A percentile compares a stretch with the other conserved stretches of the same genome.
phyloP scores from a whole-genome alignment of 352 stramenopile genomes.

The Globisporangium viniferum region DNA sequence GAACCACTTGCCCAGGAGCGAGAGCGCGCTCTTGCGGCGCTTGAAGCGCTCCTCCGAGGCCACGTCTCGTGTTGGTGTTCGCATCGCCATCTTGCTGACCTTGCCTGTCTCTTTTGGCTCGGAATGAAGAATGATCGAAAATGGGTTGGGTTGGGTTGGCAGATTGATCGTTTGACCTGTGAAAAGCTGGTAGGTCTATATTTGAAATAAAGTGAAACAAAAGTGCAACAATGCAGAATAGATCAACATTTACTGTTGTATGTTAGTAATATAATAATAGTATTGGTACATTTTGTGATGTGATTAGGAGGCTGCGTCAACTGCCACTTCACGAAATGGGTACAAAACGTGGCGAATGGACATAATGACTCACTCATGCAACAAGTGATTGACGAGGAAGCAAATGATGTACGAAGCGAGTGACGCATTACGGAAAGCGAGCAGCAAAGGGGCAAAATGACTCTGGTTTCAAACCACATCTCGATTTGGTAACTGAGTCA shows the following conservation, averaged over 20 bases:
- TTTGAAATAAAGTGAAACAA: not conserved
- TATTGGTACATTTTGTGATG: not conserved
- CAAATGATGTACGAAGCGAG: not conserved
- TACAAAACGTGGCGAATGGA: not conserved
- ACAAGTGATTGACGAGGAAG: not conserved
- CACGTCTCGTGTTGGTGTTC: not conserved
- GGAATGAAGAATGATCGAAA: not conserved
- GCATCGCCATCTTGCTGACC: not conserved
- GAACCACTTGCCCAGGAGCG: conserved; percentile 28
- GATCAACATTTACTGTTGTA: not conserved
- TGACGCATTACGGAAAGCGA: not conserved
- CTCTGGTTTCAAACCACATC: too few relatives aligned
- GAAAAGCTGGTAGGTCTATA: not conserved
- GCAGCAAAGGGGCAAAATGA: not conserved
- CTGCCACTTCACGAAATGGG: not conserved
- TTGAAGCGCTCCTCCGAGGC: conserved; percentile 7
- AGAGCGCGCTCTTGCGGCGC: conserved; percentile 19
- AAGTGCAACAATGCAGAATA: not conserved
- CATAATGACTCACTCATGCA: not conserved
- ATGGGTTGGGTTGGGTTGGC: not conserved
- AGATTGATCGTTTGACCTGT: not conserved
- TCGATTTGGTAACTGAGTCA: too few relatives aligned
- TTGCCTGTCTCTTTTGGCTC: not conserved
- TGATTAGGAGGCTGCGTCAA: not conserved
- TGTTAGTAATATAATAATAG: not conserved